Evolutionary conservation across 1,284 basidiomycete genomes (phyloP).

Genomic region (Anthracocystis setariae): DNA sequence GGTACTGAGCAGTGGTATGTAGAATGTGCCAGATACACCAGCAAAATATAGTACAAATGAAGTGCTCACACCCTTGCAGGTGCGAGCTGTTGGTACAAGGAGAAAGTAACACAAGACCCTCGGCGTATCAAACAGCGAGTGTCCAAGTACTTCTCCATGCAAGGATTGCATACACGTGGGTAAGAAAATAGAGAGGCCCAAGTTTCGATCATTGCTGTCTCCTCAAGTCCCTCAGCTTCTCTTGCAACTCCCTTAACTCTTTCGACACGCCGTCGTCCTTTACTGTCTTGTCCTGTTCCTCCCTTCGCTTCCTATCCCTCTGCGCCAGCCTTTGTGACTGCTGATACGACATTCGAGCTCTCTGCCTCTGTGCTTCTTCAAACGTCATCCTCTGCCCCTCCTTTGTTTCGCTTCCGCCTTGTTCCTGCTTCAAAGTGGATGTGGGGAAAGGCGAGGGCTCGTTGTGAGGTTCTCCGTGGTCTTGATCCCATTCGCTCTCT

Average conservation of each 20-base stretch:
- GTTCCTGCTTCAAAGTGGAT: background rate
- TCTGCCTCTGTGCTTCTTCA: slow-evolving; percentile 36
- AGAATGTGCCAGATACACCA: too few relatives aligned
- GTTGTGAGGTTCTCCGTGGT: slow-evolving; percentile 55
- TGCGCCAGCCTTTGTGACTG: slow-evolving; percentile 41
- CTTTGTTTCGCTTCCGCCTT: background rate
- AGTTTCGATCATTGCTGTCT: slow-evolving; percentile 8
- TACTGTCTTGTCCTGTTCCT: slow-evolving; percentile 17
- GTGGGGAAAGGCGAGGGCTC: slow-evolving; percentile 48
- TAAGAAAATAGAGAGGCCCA: too few relatives aligned
- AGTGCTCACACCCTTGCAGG: too few relatives aligned
- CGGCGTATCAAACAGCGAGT: too few relatives aligned
- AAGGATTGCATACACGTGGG: too few relatives aligned
- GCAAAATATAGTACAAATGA: too few relatives aligned
- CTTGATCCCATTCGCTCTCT: slow-evolving; percentile 51
- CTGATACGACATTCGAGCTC: slow-evolving; percentile 40
- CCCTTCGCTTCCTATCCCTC: slow-evolving; percentile 22
- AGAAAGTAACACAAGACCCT: too few relatives aligned
- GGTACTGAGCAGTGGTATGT: too few relatives aligned
- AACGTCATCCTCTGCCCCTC: slow-evolving; percentile 19
- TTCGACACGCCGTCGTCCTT: slow-evolving; percentile 31
- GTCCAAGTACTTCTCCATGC: too few relatives aligned
- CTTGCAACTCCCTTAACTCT: slow-evolving; percentile 47
- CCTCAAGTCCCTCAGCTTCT: slow-evolving; percentile 42
- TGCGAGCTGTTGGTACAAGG: too few relatives aligned